Evolutionary conservation across 805 yeast species (phyloP).

Genomic region (Candida broadrunensis): DNA sequence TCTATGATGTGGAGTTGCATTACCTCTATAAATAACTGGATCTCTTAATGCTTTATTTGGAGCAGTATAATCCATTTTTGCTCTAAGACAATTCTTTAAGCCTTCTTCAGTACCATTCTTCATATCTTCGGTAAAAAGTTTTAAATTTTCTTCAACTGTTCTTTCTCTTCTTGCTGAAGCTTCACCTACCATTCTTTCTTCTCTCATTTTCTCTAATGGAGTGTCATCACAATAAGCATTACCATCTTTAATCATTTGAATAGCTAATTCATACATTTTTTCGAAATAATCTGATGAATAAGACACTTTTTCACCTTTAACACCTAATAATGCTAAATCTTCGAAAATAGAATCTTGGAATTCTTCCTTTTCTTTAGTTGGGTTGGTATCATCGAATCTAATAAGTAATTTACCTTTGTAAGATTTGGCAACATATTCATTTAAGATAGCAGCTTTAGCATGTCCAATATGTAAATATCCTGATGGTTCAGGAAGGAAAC

Average conservation of each 20-base stretch:
- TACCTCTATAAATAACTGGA: conserved; percentile 97
- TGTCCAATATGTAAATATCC: conserved; percentile 99
- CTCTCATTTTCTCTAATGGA: conserved; percentile 92
- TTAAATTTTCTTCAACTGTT: conserved; percentile 86
- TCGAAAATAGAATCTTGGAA: conserved; percentile 92
- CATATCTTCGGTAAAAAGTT: conserved; percentile 87
- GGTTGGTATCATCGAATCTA: conserved; percentile 98
- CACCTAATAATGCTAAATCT: conserved; percentile 86
- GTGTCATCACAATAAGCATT: conserved; percentile 98
- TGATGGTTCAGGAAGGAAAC: conserved; percentile 99
- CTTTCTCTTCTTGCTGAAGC: conserved; percentile 91
- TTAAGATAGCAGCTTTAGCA: conserved; percentile 95
- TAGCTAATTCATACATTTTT: conserved; percentile 81
- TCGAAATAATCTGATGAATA: conserved; percentile 94
- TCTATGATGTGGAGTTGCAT: conserved; percentile 96
- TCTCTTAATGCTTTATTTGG: conserved; percentile 94
- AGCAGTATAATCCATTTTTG: conserved; percentile 90
- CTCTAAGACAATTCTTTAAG: conserved; percentile 88
- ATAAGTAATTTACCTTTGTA: conserved; percentile 96
- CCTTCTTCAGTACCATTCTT: conserved; percentile 92
- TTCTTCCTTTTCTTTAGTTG: conserved; percentile 93
- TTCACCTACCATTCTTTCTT: conserved; percentile 97
- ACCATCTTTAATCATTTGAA: conserved; percentile 89
- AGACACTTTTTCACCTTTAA: conserved; percentile 85
- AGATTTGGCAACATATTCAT: conserved; percentile 93